A percentile compares a stretch with the other conserved stretches of the same genome.
These are phyloP conservation scores for Xylaria sp. DNA, from an alignment of 2,329 filamentous ascomycete species.

Conservation along the genomic window DNA sequence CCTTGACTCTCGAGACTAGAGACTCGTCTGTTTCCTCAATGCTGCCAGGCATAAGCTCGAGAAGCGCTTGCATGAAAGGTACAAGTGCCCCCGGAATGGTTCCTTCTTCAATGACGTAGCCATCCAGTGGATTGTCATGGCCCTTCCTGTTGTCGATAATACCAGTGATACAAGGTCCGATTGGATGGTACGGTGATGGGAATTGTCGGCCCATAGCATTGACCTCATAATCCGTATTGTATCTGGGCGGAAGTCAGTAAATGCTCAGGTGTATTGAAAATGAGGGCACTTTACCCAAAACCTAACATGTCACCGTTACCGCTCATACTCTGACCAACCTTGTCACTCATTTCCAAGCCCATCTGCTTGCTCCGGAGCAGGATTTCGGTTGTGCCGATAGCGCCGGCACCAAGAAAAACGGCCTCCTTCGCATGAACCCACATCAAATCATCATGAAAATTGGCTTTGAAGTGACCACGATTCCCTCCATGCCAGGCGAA, in stretches of 20 bases:
- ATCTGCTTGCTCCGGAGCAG: conserved; percentile 64
- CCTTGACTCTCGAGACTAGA: conserved; percentile 50
- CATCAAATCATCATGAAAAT: conserved; percentile 65
- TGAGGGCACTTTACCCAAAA: conserved; percentile 55
- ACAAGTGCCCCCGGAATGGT: conserved; percentile 63
- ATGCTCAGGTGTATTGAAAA: not conserved
- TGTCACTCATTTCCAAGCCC: conserved; percentile 62
- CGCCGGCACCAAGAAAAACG: conserved; percentile 70
- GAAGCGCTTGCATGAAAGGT: conserved; percentile 60
- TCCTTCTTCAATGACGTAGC: conserved; percentile 69
- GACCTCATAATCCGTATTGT: conserved; percentile 62
- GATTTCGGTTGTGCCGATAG: conserved; percentile 70
- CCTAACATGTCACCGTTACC: conserved; percentile 71
- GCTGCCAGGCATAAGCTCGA: conserved; percentile 59
- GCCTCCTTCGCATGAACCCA: conserved; percentile 70
- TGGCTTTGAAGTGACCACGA: conserved; percentile 59
- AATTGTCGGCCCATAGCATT: conserved; percentile 60
- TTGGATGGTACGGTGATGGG: conserved; percentile 57
- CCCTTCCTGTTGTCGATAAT: conserved; percentile 64
- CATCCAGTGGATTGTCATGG: conserved; percentile 61
- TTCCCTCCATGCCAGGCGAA: conserved; percentile 68
- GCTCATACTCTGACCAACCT: conserved; percentile 65
- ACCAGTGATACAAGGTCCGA: conserved; percentile 67
- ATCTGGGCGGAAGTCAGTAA: conserved; percentile 46
- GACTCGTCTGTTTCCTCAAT: conserved; percentile 46